These are phyloP conservation scores for Chamaecyparis obtusa DNA, from an alignment of 75 land plant species.

Conservation along the genomic window DNA sequence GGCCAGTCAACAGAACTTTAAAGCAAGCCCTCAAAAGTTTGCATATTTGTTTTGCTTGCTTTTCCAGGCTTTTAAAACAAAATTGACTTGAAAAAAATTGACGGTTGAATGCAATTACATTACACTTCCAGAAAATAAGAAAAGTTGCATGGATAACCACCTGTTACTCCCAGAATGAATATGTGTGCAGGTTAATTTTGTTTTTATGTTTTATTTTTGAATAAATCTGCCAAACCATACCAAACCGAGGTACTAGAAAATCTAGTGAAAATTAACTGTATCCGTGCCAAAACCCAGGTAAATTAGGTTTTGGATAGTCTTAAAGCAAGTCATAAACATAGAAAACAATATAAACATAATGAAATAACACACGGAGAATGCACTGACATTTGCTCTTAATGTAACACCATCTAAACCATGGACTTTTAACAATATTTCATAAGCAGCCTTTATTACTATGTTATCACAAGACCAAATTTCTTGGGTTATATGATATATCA, in stretches of 20 bases:
- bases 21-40: background rate
- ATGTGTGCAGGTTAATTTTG: background rate
- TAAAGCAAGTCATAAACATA: background rate
- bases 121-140: background rate
- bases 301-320: background rate
- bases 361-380: background rate
- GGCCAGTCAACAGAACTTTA: background rate
- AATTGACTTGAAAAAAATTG: background rate
- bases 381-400: background rate
- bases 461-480: background rate
- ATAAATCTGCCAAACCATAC: background rate
- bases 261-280: background rate
- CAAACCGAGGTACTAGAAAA: background rate
- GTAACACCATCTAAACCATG: background rate
- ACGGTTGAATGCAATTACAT: too few relatives aligned
- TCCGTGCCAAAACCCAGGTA: background rate
- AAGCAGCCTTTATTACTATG: background rate
- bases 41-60: background rate
- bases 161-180: background rate
- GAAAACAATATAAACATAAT: background rate
- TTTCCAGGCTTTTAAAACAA: background rate
- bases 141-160: background rate
- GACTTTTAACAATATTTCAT: background rate
- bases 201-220: too few relatives aligned
- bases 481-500: background rate